phyloP scores from a whole-genome alignment of 441 rosid genomes.

The Daphne laureola region DNA sequence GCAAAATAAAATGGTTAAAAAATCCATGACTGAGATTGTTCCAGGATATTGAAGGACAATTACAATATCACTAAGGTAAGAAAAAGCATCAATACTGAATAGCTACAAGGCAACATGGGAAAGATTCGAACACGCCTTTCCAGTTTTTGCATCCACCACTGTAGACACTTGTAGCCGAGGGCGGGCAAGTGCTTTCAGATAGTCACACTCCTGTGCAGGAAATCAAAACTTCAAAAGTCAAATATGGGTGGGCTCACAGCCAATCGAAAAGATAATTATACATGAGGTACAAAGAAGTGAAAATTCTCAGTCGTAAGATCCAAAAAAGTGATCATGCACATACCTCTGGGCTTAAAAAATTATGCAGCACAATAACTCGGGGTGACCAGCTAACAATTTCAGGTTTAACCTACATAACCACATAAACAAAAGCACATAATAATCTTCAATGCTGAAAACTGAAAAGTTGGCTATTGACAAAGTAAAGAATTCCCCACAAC shows the following conservation, averaged over 20 bases:
- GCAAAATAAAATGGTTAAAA: too few species aligned
- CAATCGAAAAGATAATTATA: conserved; percentile 1
- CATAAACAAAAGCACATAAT: conserved; percentile 15
- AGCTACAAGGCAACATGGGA: conserved; percentile 8
- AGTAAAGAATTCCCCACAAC: too few species aligned
- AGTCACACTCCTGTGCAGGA: conserved; percentile 82
- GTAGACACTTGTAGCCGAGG: conserved; percentile 81
- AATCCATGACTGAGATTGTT: too few species aligned
- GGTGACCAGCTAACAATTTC: conserved; percentile 93
- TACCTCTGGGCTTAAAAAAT: conserved; percentile 88
- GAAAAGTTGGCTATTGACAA: too few species aligned
- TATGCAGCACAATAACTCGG: conserved; percentile 75
- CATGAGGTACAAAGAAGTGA: not conserved
- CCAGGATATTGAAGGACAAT: too few species aligned
- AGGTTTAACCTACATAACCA: conserved; percentile 75
- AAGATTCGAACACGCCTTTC: conserved; percentile 48
- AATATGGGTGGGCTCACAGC: not conserved
- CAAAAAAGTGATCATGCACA: conserved; percentile 6
- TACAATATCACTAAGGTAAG: too few species aligned
- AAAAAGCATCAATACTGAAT: too few species aligned
- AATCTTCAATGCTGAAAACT: not conserved
- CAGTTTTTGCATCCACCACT: conserved; percentile 83
- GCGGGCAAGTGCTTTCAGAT: conserved; percentile 65
- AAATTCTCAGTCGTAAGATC: not conserved
- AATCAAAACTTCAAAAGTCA: conserved; percentile 3